phyloP scores from a whole-genome alignment of 179 eudicot species.

The Beta macrorhiza region DNA sequence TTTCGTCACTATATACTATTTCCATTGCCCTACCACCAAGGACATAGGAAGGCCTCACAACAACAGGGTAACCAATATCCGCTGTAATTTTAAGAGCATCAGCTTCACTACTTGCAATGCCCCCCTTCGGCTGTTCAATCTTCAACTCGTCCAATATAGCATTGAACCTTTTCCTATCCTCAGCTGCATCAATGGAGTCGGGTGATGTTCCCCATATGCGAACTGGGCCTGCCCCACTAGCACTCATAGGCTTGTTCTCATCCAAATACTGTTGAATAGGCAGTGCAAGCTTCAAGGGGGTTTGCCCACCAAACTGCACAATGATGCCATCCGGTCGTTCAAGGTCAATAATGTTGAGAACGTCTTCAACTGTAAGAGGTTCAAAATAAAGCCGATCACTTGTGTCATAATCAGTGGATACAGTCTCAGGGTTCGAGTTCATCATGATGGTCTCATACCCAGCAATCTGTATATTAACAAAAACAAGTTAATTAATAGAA shows the following conservation, averaged over 20 bases:
- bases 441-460: slow-evolving; percentile 99
- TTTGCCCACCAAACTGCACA: slow-evolving; percentile 98
- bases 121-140: slow-evolving; percentile 89
- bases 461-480: slow-evolving; percentile 50
- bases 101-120: slow-evolving; percentile 82
- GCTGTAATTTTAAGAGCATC: slow-evolving; percentile 86
- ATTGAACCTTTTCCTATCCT: slow-evolving; percentile 89
- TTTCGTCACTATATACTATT: slow-evolving; percentile 88
- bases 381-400: slow-evolving; percentile 96
- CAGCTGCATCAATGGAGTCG: slow-evolving; percentile 95
- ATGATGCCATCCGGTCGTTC: slow-evolving; percentile 97
- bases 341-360: slow-evolving; percentile 84
- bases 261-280: slow-evolving; percentile 83
- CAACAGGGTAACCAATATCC: slow-evolving; percentile 89
- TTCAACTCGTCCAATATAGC: slow-evolving; percentile 74
- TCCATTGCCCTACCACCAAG: slow-evolving; percentile 98
- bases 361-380: slow-evolving; percentile 92
- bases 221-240: slow-evolving; percentile 75
- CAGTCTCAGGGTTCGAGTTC: slow-evolving; percentile 98
- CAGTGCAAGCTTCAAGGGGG: slow-evolving; percentile 83
- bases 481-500: slow-evolving; percentile 8
- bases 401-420: slow-evolving; percentile 95
- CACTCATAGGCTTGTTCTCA: slow-evolving; percentile 58
- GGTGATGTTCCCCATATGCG: slow-evolving; percentile 99
- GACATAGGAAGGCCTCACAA: slow-evolving; percentile 93